Evolutionary conservation across 305 asterid genomes (phyloP).

Genomic region (Coffea humblotiana): DNA sequence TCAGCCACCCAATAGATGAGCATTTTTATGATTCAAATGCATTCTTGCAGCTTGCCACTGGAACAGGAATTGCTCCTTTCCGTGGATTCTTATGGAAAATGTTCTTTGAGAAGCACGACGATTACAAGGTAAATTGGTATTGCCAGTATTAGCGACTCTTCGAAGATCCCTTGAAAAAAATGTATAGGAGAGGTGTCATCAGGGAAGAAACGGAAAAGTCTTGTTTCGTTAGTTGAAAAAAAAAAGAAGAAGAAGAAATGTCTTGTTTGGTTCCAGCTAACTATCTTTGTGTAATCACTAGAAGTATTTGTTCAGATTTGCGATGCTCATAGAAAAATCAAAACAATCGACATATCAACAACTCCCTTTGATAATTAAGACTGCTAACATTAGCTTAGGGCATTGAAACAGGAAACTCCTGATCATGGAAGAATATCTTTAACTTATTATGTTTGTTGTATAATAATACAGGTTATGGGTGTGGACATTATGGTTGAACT

Average conservation of each 20-base stretch:
- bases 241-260: no score
- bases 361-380: no score
- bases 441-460: no score
- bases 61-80: conserved; percentile 98
- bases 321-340: no score
- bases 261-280: background rate
- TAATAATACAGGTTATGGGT: no score
- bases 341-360: no score
- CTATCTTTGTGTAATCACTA: background rate
- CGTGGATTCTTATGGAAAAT: conserved; percentile 93
- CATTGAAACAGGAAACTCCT: no score
- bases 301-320: background rate
- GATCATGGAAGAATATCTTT: no score
- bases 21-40: conserved; percentile 16
- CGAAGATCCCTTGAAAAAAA: background rate
- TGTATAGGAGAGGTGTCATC: no score
- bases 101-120: conserved; percentile 90
- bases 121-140: conserved; percentile 58
- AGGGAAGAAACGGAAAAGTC: background rate
- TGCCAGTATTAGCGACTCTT: background rate
- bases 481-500: no score
- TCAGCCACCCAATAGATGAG: background rate
- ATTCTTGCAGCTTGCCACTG: conserved; percentile 74
- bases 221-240: background rate
- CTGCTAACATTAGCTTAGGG: no score